phyloP scores from a whole-genome alignment of 352 stramenopile genomes.

The Globisporangium ultimum region DNA sequence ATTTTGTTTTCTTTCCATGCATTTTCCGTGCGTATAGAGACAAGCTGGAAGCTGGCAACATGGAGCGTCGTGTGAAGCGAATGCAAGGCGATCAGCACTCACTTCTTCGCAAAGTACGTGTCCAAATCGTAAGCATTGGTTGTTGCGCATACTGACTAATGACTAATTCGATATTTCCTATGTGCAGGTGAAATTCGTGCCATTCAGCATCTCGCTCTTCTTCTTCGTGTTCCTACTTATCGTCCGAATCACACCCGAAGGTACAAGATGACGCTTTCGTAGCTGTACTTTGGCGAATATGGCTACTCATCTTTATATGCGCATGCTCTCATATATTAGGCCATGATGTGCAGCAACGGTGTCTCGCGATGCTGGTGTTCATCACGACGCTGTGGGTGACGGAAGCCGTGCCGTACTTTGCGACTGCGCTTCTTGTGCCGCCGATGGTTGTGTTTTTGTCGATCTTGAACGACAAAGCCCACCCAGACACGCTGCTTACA shows the following conservation, averaged over 20 bases:
- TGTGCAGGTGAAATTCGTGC: constrained; percentile 72
- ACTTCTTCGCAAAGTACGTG: constrained; percentile 68
- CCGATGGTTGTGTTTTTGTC: constrained; percentile 86
- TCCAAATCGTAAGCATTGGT: background rate
- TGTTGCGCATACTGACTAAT: no score
- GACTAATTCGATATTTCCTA: background rate
- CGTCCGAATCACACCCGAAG: constrained; percentile 72
- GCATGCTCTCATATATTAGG: constrained; percentile 19
- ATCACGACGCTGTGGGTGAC: constrained; percentile 90
- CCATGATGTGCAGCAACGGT: constrained; percentile 80
- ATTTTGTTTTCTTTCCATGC: background rate
- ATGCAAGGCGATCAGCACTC: constrained; percentile 84
- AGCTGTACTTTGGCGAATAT: background rate
- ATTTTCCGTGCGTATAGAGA: constrained; percentile 29
- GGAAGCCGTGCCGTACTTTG: constrained; percentile 90
- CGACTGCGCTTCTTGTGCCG: constrained; percentile 86
- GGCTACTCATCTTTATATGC: background rate
- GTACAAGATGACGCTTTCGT: constrained; percentile 16
- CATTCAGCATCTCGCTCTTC: constrained; percentile 62
- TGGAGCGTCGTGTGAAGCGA: constrained; percentile 77
- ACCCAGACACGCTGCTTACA: constrained; percentile 63
- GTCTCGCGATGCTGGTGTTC: constrained; percentile 88
- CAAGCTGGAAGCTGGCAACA: constrained; percentile 86
- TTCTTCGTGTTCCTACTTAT: constrained; percentile 75
- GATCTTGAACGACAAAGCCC: constrained; percentile 85